A percentile compares a stretch with the other conserved stretches of the same genome.
Conservation (phyloP, 2,329 filamentous ascomycete species). For the Neofusicoccum parvum region DNA sequence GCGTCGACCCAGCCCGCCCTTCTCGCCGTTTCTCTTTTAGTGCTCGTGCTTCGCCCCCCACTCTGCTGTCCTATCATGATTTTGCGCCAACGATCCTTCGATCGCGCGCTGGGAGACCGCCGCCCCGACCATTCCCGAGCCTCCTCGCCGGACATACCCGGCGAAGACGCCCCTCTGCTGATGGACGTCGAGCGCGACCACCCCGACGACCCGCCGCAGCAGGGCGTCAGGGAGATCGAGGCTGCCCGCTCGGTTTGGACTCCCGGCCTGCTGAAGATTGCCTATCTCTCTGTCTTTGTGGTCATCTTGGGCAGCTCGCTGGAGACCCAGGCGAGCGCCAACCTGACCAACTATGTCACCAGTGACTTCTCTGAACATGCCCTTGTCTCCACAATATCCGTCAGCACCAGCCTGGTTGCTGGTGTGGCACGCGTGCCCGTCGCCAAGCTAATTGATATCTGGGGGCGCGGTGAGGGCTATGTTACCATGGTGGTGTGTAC, state of each 20-base stretch:
- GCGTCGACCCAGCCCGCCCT: too few relatives aligned
- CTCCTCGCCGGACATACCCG: slow-evolving; percentile 5
- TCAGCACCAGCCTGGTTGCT: slow-evolving; percentile 40
- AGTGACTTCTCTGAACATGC: slow-evolving; percentile 38
- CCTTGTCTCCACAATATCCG: slow-evolving; percentile 37
- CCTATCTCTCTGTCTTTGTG: slow-evolving; percentile 45
- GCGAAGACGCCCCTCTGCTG: not conserved
- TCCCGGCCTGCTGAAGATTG: slow-evolving; percentile 40
- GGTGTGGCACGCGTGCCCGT: slow-evolving; percentile 42
- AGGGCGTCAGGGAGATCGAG: slow-evolving; percentile 45
- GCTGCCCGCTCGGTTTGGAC: slow-evolving; percentile 47
- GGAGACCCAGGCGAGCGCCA: slow-evolving; percentile 45
- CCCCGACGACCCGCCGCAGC: slow-evolving; percentile 35
- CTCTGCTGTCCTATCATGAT: not conserved
- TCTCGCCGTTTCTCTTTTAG: not conserved
- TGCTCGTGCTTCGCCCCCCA: not conserved
- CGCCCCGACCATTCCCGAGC: not conserved
- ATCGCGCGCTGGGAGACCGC: not conserved
- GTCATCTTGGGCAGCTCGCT: slow-evolving; percentile 54
- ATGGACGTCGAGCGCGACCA: not conserved
- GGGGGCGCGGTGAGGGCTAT: slow-evolving; percentile 45
- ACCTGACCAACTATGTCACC: slow-evolving; percentile 44
- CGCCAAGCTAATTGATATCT: slow-evolving; percentile 45
- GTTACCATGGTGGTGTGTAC: slow-evolving; percentile 37
- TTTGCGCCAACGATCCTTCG: not conserved